phyloP scores from a whole-genome alignment of 345 rosid species.

The Gossypioides kirkii region DNA sequence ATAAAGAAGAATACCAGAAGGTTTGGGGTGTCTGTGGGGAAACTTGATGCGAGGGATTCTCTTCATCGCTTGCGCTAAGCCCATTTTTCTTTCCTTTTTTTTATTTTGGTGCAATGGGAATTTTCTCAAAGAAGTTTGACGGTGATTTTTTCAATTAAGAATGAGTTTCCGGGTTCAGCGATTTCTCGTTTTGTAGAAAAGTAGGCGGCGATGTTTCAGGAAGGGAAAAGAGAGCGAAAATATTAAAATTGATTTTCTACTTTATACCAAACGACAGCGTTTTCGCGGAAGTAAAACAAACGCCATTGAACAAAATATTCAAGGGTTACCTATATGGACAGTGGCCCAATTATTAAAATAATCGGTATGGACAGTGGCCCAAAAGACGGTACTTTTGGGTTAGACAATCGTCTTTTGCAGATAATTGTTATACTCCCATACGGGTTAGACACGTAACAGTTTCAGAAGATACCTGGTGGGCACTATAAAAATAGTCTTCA shows the following conservation, averaged over 20 bases:
- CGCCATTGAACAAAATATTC: not conserved
- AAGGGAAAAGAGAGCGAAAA: not conserved
- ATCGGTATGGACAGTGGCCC: too few species aligned
- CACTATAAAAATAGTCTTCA: too few species aligned
- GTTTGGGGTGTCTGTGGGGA: slow-evolving; percentile 51
- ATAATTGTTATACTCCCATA: accelerated
- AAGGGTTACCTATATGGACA: too few species aligned
- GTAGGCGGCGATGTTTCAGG: slow-evolving; percentile 2
- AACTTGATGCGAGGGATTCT: slow-evolving; percentile 87
- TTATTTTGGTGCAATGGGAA: slow-evolving; percentile 1
- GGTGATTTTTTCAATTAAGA: slow-evolving; percentile 11
- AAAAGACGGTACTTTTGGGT: too few species aligned
- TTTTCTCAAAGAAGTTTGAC: slow-evolving; percentile 18
- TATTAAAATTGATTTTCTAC: too few species aligned
- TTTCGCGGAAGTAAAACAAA: not conserved
- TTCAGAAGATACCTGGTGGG: too few species aligned
- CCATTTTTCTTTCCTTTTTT: slow-evolving; percentile 30
- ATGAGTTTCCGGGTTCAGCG: not conserved
- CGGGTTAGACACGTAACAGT: too few species aligned
- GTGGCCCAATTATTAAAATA: too few species aligned
- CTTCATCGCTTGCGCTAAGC: slow-evolving; percentile 57
- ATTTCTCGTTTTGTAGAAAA: not conserved
- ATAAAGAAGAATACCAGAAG: slow-evolving; percentile 35
- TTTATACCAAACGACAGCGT: not conserved
- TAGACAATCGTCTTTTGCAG: too few species aligned